phyloP scores from a whole-genome alignment of 2,329 filamentous ascomycete species.

The Periconia macrospinosa region DNA sequence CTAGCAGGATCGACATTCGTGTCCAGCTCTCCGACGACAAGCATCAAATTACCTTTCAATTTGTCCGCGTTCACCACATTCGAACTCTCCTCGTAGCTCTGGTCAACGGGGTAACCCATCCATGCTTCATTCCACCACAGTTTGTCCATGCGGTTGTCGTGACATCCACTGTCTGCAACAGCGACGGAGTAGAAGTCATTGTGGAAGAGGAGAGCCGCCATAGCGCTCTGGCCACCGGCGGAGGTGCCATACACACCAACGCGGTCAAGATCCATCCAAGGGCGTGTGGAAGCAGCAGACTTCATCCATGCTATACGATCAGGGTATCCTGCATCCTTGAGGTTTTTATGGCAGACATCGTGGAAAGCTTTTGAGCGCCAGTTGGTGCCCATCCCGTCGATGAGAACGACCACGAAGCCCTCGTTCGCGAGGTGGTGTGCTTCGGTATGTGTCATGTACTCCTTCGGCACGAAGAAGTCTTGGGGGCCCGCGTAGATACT shows the following conservation, averaged over 20 bases:
- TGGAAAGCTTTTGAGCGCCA: conserved; percentile 35
- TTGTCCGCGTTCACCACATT: conserved; percentile 26
- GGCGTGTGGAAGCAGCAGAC: conserved; percentile 21
- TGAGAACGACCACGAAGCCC: conserved; percentile 28
- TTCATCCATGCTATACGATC: conserved; percentile 34
- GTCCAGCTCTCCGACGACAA: conserved; percentile 38
- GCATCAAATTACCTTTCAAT: conserved; percentile 18
- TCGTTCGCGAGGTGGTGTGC: conserved; percentile 22
- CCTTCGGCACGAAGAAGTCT: conserved; percentile 25
- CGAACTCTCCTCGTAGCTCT: conserved; percentile 25
- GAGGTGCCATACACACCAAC: conserved; percentile 24
- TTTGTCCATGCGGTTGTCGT: conserved; percentile 35
- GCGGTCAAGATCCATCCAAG: conserved; percentile 26
- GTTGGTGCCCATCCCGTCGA: conserved; percentile 34
- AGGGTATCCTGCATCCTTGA: conserved; percentile 30
- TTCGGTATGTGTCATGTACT: conserved; percentile 13
- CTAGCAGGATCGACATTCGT: conserved; percentile 33
- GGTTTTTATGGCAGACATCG: conserved; percentile 28
- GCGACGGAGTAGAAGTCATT: conserved; percentile 32
- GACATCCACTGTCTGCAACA: conserved; percentile 28
- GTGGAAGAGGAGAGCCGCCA: conserved; percentile 29
- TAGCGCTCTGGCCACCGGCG: conserved; percentile 30
- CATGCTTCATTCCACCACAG: conserved; percentile 32
- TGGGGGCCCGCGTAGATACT: conserved; percentile 31
- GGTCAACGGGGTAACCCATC: conserved; percentile 31